Evolutionary conservation across 2,329 filamentous ascomycete genomes (phyloP), one percentile per base, ranked within the genome.

Genomic region (Blastomyces emzantsi): DNA sequence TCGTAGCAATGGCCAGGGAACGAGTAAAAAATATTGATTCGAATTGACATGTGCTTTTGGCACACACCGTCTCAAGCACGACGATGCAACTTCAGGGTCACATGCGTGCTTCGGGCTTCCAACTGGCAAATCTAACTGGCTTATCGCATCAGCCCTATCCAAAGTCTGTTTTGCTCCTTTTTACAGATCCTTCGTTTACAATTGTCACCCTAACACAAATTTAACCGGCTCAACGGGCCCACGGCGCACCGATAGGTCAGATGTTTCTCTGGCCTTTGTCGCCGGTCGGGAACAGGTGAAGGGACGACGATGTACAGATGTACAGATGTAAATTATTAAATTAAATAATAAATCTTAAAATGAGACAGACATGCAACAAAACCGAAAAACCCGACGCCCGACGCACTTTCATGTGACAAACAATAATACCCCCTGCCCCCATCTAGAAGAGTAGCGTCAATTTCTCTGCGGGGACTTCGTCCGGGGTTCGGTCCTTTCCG

Each of bases 1-100:
- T 60, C 9, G 15, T n/a, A 33, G 33, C 33, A 36, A 36, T 49
- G 41, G 41, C 43, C 7, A 17, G 52, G 15, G 11, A 49, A 19
- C 13, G 25, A 15, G 19, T n/a, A n/a, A n/a, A 33, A 47, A 36
- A 33, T 36, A n/a, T 49, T 25, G 39, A 22, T 41, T 41, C 57
- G 41, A 45, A 41, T 59, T 47, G 57, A 41, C 57, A 45, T 41
- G 57, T 47, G 39, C 57, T 39, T 39, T 59, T 43, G 30, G 22
- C 19, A n/a, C 28, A 28, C 13, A 13, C 13, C 3, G 22, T 59
- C 39, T 25, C 28, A 49, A 22, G 28, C 25, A 43, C 28, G n/a
- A 30, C 49, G 49, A 60, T 60, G 58, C 58, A 60, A 60, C 41
- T 60, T 49, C 58, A 43, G 17, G 17, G 55, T 58, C 22, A 13